Evolutionary conservation across 108 stramenopile species (phyloP).

Genomic region (Skeletonema marinoi): DNA sequence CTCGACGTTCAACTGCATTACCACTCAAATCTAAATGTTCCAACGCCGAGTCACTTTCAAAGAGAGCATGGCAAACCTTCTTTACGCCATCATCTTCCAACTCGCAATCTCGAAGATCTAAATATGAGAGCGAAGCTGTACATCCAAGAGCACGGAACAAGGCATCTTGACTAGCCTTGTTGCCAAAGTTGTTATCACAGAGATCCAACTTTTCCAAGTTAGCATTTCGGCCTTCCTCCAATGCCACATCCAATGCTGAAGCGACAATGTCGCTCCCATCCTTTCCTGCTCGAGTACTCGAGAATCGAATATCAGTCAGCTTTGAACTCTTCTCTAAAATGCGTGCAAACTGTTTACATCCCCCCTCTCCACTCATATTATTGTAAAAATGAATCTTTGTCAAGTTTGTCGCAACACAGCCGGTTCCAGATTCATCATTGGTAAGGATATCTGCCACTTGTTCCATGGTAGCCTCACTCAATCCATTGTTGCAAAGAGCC

Average conservation of each 20-base stretch:
- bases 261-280: conserved; percentile 37
- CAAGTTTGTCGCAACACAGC: conserved; percentile 44
- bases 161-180: conserved; percentile 38
- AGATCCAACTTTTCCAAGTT: conserved; percentile 48
- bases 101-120: conserved; percentile 52
- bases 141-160: conserved; percentile 38
- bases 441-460: conserved; percentile 52
- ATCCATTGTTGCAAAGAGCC: conserved; percentile 51
- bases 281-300: conserved; percentile 34
- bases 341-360: conserved; percentile 48
- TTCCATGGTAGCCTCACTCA: conserved; percentile 43
- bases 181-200: conserved; percentile 50
- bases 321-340: conserved; percentile 46
- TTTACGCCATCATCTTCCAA: conserved; percentile 56
- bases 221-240: conserved; percentile 28
- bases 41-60: conserved; percentile 39
- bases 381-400: conserved; percentile 58
- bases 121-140: conserved; percentile 34
- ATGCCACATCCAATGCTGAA: conserved; percentile 40
- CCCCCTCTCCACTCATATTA: conserved; percentile 64
- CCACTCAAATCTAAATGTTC: conserved; percentile 54
- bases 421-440: conserved; percentile 41
- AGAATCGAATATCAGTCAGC: conserved; percentile 54
- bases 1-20: conserved; percentile 35
- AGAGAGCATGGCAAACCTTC: conserved; percentile 54